A percentile compares a stretch with the other conserved stretches of the same genome.
Conservation (phyloP, 2,329 filamentous ascomycete genomes). For the Fusarium nodosum region DNA sequence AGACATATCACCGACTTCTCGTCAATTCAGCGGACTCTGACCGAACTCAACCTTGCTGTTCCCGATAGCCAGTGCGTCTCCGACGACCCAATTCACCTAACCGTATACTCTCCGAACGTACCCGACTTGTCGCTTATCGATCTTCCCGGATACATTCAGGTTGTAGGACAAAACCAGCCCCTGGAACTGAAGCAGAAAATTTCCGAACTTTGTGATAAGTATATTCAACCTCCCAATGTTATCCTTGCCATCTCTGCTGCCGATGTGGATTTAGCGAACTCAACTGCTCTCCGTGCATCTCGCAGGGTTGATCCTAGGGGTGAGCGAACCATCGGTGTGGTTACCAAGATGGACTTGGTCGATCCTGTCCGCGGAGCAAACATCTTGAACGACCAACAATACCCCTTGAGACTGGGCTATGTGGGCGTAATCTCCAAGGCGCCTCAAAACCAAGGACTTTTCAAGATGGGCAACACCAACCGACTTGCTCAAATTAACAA, state of each 20-base stretch:
- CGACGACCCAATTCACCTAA: slow-evolving; percentile 95
- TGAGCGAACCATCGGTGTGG: slow-evolving; percentile 96
- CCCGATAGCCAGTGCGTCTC: slow-evolving; percentile 92
- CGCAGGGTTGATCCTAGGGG: slow-evolving; percentile 92
- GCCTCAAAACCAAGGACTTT: slow-evolving; percentile 78
- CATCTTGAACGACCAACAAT: slow-evolving; percentile 90
- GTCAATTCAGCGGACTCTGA: slow-evolving; percentile 92
- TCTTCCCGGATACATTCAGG: slow-evolving; percentile 96
- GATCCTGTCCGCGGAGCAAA: slow-evolving; percentile 82
- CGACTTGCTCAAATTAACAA: slow-evolving; percentile 84
- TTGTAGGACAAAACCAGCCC: slow-evolving; percentile 91
- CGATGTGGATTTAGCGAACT: slow-evolving; percentile 97
- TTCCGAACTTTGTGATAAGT: slow-evolving; percentile 95
- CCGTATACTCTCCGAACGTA: slow-evolving; percentile 94
- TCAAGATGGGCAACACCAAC: slow-evolving; percentile 85
- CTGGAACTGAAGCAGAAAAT: slow-evolving; percentile 95
- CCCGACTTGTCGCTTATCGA: slow-evolving; percentile 97
- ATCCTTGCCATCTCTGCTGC: slow-evolving; percentile 97
- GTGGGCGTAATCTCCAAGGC: slow-evolving; percentile 93
- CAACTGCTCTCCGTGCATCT: slow-evolving; percentile 89
- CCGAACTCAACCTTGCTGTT: slow-evolving; percentile 93
- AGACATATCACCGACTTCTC: slow-evolving; percentile 92
- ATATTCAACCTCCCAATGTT: slow-evolving; percentile 95
- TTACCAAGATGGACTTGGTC: slow-evolving; percentile 99
- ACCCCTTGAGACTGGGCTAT: slow-evolving; percentile 93